These are phyloP conservation scores for Neurospora sp. DNA, from an alignment of 495 filamentous ascomycete species.

Conservation along the genomic window DNA sequence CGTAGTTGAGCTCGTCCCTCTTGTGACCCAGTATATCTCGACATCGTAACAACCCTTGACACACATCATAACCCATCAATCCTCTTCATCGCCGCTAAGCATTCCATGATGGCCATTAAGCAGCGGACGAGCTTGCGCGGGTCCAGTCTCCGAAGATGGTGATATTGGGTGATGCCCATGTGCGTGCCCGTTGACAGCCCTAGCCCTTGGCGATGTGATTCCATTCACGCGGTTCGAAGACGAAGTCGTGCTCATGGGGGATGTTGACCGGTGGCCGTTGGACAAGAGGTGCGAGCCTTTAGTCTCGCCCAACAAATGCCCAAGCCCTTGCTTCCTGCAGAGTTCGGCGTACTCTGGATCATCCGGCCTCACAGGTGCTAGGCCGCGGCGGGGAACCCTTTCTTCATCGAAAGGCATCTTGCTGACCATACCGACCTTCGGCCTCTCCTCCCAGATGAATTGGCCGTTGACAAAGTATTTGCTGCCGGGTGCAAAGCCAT, in stretches of 20 bases:
- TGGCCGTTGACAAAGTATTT: slow-evolving; percentile 39
- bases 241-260: slow-evolving; percentile 14
- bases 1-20: not conserved
- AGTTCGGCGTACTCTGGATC: slow-evolving; percentile 36
- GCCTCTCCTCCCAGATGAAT: slow-evolving; percentile 31
- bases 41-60: not conserved
- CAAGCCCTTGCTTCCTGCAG: slow-evolving; percentile 36
- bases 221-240: not conserved
- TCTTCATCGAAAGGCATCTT: slow-evolving; percentile 36
- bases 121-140: slow-evolving; percentile 18
- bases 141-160: slow-evolving; percentile 20
- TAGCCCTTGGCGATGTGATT: not conserved
- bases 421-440: slow-evolving; percentile 25
- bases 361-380: slow-evolving; percentile 31
- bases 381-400: slow-evolving; percentile 35
- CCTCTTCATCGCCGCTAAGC: slow-evolving; percentile 6
- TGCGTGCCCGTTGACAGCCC: slow-evolving; percentile 11
- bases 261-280: slow-evolving; percentile 24
- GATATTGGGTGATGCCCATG: slow-evolving; percentile 18
- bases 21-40: not conserved
- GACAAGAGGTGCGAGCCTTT: slow-evolving; percentile 15
- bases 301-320: slow-evolving; percentile 22
- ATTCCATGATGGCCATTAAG: slow-evolving; percentile 19
- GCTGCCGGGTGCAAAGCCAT: slow-evolving; percentile 32
- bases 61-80: not conserved